Percentiles rank a stretch among this genome's conserved stretches.
Evolutionary conservation across 169 alveolate genomes (phyloP).

Genomic region (Plasmodium blacklocki): DNA sequence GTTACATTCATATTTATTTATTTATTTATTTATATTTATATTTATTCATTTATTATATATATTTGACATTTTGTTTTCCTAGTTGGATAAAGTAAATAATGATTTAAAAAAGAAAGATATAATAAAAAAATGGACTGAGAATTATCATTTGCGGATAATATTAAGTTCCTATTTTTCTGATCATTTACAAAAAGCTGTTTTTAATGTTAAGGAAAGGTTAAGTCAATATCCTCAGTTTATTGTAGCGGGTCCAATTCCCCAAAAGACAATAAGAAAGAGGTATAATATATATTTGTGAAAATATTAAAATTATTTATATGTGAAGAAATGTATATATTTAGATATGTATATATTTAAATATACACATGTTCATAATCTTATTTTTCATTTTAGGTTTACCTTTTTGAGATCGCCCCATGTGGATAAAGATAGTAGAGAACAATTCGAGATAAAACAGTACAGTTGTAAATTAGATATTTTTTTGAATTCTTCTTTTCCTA

Average conservation of each 20-base stretch:
- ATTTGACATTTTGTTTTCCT: background rate
- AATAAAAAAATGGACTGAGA: constrained; percentile 65
- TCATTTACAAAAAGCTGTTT: constrained; percentile 69
- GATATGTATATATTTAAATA: background rate
- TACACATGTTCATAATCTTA: too few relatives aligned
- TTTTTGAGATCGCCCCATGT: constrained; percentile 72
- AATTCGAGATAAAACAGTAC: constrained; percentile 69
- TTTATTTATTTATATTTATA: background rate
- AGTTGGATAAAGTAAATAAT: constrained; percentile 45
- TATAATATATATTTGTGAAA: background rate
- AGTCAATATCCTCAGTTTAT: constrained; percentile 60
- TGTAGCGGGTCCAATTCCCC: constrained; percentile 66
- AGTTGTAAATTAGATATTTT: constrained; percentile 55
- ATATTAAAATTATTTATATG: background rate
- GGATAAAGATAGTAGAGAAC: constrained; percentile 75
- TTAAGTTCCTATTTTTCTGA: constrained; percentile 70
- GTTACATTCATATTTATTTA: background rate
- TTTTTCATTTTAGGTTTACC: constrained; percentile 27
- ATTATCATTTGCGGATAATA: constrained; percentile 51
- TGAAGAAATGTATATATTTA: background rate
- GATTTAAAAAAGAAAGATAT: constrained; percentile 54
- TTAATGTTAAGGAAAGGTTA: constrained; percentile 49
- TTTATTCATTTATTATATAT: background rate
- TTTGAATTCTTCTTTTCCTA: constrained; percentile 32
- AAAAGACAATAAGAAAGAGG: constrained; percentile 68